Conservation (phyloP, 2,329 filamentous ascomycete species). For the Coniosporium tulheliwenetii region DNA sequence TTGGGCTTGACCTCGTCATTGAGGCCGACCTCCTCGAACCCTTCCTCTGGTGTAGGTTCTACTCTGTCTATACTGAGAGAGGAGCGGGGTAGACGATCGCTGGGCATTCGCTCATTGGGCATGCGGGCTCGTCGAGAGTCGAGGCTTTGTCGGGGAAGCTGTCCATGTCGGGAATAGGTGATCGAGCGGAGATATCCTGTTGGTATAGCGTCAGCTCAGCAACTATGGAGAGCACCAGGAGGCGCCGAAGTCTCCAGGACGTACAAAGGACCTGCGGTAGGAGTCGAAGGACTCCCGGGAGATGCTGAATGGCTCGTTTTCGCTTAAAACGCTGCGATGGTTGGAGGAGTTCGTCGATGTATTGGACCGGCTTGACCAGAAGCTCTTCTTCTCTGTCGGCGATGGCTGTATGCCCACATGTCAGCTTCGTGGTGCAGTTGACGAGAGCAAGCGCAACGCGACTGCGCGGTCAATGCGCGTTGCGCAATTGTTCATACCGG, state of each 20-base stretch:
- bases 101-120: conserved; percentile 8
- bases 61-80: conserved; percentile 36
- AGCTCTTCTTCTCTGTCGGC: conserved; percentile 66
- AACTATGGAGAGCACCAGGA: background rate
- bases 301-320: conserved; percentile 88
- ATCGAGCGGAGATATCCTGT: conserved; percentile 81
- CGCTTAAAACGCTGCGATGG: conserved; percentile 51
- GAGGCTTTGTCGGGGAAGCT: conserved; percentile 58
- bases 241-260: conserved; percentile 16
- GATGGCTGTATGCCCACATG: conserved; percentile 47
- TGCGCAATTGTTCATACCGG: conserved; percentile 43
- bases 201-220: background rate
- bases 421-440: too few species aligned
- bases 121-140: conserved; percentile 49
- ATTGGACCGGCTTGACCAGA: conserved; percentile 47
- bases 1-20: conserved; percentile 61
- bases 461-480: too few species aligned
- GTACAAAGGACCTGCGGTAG: conserved; percentile 86
- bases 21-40: conserved; percentile 81
- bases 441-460: too few species aligned
- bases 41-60: conserved; percentile 56
- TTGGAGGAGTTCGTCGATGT: conserved; percentile 36
- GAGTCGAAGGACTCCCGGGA: conserved; percentile 95
- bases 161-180: conserved; percentile 50
- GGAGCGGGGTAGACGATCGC: conserved; percentile 14